Percentiles rank a stretch among this genome's conserved stretches.
Evolutionary conservation across 1,284 basidiomycete species (phyloP).

Genomic region (Ceratobasidium sp.): DNA sequence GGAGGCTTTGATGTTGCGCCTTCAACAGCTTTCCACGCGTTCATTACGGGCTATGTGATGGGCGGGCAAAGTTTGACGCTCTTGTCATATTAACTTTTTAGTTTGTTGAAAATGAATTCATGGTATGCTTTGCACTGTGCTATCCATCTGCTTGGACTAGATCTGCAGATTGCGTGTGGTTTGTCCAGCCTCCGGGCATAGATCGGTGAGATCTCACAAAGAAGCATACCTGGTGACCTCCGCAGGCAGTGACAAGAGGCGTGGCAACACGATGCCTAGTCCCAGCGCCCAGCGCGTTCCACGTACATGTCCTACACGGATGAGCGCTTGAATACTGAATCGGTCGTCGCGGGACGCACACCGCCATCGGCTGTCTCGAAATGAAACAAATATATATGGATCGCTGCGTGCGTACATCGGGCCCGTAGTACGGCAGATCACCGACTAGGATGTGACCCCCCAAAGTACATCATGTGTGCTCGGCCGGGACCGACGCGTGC

Average conservation of each 20-base stretch:
- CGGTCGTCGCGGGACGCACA: not conserved
- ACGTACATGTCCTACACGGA: not conserved
- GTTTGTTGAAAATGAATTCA: not conserved
- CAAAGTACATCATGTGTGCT: not conserved
- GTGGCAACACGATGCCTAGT: not conserved
- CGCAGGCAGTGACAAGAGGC: slow-evolving; percentile 8
- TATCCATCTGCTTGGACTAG: not conserved
- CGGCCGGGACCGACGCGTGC: not conserved
- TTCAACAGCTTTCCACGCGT: not conserved
- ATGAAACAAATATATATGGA: not conserved
- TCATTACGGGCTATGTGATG: not conserved
- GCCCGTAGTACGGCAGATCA: not conserved
- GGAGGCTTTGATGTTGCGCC: not conserved
- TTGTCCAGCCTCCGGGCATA: not conserved
- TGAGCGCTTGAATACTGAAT: not conserved
- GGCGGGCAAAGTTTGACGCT: not conserved
- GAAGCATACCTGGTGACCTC: not conserved
- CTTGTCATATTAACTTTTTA: not conserved
- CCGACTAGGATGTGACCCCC: not conserved
- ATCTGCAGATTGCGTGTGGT: not conserved
- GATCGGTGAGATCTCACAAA: not conserved
- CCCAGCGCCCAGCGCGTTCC: slow-evolving; percentile 1
- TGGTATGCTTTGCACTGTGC: not conserved
- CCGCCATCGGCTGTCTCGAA: not conserved
- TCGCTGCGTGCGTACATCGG: not conserved